Percentiles rank a stretch among this genome's conserved stretches.
phyloP scores from a whole-genome alignment of 1,139 yeast genomes.

The Candida sp. region DNA sequence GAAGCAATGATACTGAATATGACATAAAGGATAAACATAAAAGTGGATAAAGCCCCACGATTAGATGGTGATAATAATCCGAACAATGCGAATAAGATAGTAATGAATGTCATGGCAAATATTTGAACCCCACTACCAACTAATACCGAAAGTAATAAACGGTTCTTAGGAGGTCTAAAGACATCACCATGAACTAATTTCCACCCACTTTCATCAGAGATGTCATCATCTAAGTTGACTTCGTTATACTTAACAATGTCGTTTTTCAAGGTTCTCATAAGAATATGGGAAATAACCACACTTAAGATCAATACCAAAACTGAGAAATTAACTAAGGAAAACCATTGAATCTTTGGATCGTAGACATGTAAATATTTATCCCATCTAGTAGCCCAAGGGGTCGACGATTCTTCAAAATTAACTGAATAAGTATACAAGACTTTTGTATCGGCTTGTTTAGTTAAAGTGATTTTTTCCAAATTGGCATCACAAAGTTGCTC shows the following conservation, averaged over 20 bases:
- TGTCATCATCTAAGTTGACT: constrained; percentile 80
- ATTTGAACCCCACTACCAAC: constrained; percentile 91
- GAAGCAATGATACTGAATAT: constrained; percentile 80
- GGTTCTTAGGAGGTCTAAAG: constrained; percentile 76
- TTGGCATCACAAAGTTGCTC: constrained; percentile 34
- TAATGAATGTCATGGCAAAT: constrained; percentile 69
- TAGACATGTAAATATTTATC: constrained; percentile 90
- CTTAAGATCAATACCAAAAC: constrained; percentile 76
- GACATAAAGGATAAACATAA: constrained; percentile 80
- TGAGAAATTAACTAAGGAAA: constrained; percentile 82
- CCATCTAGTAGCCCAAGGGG: constrained; percentile 99
- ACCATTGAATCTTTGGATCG: constrained; percentile 96
- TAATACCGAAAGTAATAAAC: constrained; percentile 71
- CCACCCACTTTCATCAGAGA: constrained; percentile 97
- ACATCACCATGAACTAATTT: constrained; percentile 94
- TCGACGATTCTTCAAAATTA: constrained; percentile 59
- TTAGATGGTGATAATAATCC: constrained; percentile 94
- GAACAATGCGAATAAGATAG: constrained; percentile 78
- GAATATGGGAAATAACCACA: constrained; percentile 74
- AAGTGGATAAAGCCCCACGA: constrained; percentile 90
- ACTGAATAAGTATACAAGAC: constrained; percentile 47
- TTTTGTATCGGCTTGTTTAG: constrained; percentile 23
- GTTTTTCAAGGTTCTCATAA: constrained; percentile 75
- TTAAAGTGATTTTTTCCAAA: constrained; percentile 27
- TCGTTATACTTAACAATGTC: constrained; percentile 91